phyloP scores from a whole-genome alignment of 306 rosid genomes.

The Acacia melanoxylon region DNA sequence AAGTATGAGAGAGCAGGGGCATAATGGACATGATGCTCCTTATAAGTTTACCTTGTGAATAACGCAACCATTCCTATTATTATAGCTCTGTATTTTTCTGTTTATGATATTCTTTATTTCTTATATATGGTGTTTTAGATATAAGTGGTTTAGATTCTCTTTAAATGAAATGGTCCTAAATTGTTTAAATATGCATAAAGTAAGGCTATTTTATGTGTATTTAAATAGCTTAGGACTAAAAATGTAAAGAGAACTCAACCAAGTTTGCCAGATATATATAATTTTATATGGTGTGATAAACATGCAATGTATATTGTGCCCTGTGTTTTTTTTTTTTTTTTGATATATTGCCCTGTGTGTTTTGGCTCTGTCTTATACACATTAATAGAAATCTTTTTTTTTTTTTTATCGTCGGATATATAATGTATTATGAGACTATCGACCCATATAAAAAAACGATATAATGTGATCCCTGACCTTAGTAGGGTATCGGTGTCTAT shows the following conservation, averaged over 20 bases:
- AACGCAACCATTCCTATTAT: neutral
- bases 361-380: neutral
- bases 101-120: slow-evolving; percentile 3
- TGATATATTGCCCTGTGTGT: neutral
- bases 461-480: too few relatives aligned
- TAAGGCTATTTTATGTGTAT: neutral
- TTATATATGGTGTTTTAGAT: slow-evolving; percentile 13
- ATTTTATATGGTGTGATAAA: neutral
- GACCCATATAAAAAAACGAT: too few relatives aligned
- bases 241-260: too few relatives aligned
- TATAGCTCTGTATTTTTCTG: neutral
- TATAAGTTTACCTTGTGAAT: neutral
- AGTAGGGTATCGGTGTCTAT: too few relatives aligned
- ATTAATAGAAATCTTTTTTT: neutral
- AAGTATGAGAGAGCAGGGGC: slow-evolving; percentile 37
- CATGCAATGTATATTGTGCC: neutral
- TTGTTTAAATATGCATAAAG: neutral
- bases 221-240: neutral
- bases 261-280: too few relatives aligned
- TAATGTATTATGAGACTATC: neutral
- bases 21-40: slow-evolving; percentile 22
- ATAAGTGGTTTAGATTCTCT: neutral
- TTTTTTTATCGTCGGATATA: too few relatives aligned
- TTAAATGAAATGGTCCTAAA: neutral
- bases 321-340: too few relatives aligned